A percentile compares a stretch with the other conserved stretches of the same genome.
phyloP scores from a whole-genome alignment of 1,284 basidiomycete genomes.

The Sutorius eximius region DNA sequence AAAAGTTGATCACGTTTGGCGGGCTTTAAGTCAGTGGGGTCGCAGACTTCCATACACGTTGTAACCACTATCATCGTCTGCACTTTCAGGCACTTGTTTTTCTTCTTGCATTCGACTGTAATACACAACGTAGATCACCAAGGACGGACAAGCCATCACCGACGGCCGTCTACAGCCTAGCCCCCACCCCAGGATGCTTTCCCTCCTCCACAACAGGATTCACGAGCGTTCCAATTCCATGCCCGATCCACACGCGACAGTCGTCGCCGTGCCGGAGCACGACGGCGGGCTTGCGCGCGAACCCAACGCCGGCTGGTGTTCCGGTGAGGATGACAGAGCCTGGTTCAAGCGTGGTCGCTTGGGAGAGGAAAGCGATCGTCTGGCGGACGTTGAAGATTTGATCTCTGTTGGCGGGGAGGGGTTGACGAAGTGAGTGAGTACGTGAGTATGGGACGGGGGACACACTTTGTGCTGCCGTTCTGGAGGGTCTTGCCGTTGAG shows the following conservation, averaged over 20 bases:
- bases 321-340: constrained; percentile 84
- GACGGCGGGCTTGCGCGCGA: constrained; percentile 65
- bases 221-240: constrained; percentile 70
- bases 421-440: not conserved
- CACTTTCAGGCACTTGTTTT: not conserved
- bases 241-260: constrained; percentile 63
- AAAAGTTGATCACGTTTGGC: constrained; percentile 79
- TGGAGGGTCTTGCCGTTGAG: constrained; percentile 74
- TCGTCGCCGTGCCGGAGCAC: constrained; percentile 79
- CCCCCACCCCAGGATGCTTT: not conserved
- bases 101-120: not conserved
- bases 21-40: constrained; percentile 41
- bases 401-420: constrained; percentile 42
- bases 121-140: not conserved
- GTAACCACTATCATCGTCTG: not conserved
- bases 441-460: constrained; percentile 1
- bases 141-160: too few relatives aligned
- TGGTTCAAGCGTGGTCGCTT: constrained; percentile 82
- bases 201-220: constrained; percentile 73
- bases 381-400: constrained; percentile 74
- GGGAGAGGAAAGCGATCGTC: constrained; percentile 77
- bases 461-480: constrained; percentile 71
- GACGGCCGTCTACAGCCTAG: constrained; percentile 15
- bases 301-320: constrained; percentile 78
- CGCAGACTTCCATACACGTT: not conserved